Conservation (phyloP, 2,329 filamentous ascomycete genomes). For the Endothia cerciana region DNA sequence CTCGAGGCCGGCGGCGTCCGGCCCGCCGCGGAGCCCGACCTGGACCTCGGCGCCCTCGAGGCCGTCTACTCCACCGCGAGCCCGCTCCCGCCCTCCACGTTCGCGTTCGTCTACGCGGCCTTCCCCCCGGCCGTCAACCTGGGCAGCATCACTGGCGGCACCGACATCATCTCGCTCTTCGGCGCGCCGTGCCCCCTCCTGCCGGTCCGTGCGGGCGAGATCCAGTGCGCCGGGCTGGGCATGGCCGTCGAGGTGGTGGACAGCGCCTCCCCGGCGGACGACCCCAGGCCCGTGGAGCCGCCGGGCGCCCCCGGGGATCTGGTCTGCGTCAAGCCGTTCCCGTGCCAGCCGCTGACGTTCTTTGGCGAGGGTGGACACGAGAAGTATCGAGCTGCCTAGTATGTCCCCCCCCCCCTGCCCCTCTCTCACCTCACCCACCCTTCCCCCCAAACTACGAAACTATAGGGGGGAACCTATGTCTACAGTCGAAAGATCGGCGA, state of each 20-base stretch:
- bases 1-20: slow-evolving; percentile 77
- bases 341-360: slow-evolving; percentile 88
- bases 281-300: slow-evolving; percentile 46
- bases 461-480: too few species aligned
- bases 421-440: neutral
- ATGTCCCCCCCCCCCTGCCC: neutral
- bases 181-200: slow-evolving; percentile 80
- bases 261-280: slow-evolving; percentile 57
- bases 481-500: too few species aligned
- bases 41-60: slow-evolving; percentile 68
- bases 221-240: slow-evolving; percentile 76
- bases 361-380: slow-evolving; percentile 72
- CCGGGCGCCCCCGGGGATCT: slow-evolving; percentile 80
- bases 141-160: slow-evolving; percentile 92
- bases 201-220: slow-evolving; percentile 73
- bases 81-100: slow-evolving; percentile 89
- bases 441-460: neutral
- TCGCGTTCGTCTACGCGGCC: slow-evolving; percentile 82
- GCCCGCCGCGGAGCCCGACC: slow-evolving; percentile 56
- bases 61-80: slow-evolving; percentile 95
- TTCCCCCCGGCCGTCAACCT: slow-evolving; percentile 84
- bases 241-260: slow-evolving; percentile 74
- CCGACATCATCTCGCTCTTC: slow-evolving; percentile 95
- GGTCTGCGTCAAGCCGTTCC: slow-evolving; percentile 84
- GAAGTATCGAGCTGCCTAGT: slow-evolving; percentile 82